These are phyloP conservation scores for Leishmania aethiopica DNA, from an alignment of 208 protist genomes.

Conservation along the genomic window DNA sequence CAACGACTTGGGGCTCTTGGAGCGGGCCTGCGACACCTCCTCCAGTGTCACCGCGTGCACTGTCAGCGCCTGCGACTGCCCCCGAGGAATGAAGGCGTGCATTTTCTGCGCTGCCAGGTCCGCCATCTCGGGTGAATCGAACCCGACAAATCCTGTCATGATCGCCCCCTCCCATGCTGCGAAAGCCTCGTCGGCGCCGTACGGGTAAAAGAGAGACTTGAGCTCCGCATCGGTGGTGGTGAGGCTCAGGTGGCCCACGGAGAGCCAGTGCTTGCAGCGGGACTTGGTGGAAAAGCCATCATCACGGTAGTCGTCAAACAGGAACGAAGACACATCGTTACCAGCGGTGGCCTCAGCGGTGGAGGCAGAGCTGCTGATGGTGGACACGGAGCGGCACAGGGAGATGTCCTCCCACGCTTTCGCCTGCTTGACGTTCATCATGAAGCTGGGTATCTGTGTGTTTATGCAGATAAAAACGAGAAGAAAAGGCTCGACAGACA, in stretches of 20 bases:
- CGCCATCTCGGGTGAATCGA: slow-evolving; percentile 69
- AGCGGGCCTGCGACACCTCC: slow-evolving; percentile 49
- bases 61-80: slow-evolving; percentile 63
- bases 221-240: slow-evolving; percentile 58
- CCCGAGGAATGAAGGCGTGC: slow-evolving; percentile 80
- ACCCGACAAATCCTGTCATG: slow-evolving; percentile 76
- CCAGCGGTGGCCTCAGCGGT: slow-evolving; percentile 72
- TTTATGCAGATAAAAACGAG: background rate
- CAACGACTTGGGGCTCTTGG: slow-evolving; percentile 33
- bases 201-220: slow-evolving; percentile 83
- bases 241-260: slow-evolving; percentile 56
- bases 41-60: slow-evolving; percentile 54
- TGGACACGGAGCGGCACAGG: slow-evolving; percentile 28
- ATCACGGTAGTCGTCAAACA: slow-evolving; percentile 47
- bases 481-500: background rate
- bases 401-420: slow-evolving; percentile 28
- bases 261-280: slow-evolving; percentile 64
- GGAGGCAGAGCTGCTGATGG: slow-evolving; percentile 56
- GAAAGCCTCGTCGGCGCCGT: slow-evolving; percentile 84
- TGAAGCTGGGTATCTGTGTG: background rate
- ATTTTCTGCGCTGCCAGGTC: slow-evolving; percentile 75
- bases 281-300: slow-evolving; percentile 24
- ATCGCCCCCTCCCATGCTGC: slow-evolving; percentile 38
- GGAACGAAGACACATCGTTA: slow-evolving; percentile 71
- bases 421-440: background rate